Evolutionary conservation across 2,329 filamentous ascomycete genomes (phyloP), one percentile per base, ranked within the genome.

Genomic region (Waltergamsia citrina): DNA sequence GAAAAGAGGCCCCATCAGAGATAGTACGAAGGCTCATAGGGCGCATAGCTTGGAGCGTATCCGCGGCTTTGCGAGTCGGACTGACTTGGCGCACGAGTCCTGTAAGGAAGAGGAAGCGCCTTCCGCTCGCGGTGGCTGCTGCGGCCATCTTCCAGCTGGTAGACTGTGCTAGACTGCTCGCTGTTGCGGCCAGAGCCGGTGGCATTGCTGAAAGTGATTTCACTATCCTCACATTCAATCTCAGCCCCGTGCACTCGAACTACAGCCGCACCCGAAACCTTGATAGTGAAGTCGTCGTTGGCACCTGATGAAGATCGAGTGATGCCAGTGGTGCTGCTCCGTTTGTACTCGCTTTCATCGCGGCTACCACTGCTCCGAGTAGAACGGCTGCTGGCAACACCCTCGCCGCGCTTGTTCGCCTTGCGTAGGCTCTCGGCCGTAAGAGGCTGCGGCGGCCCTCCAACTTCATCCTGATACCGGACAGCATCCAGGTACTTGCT

Each of bases 341-440:
- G 69, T 42, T 66, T 67, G 51, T 69, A 77, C 36, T 78, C 75
- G 52, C 74, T 79, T 37, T 79, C 74, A 44, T 79, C 76, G 28
- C 64, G 73, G 48, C 75, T 79, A 16, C 53, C 66, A 41, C 65
- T 76, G 60, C 69, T 78, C 41, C 67, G 67, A 34, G 65, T 78
- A 25, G 69, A 76, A 17, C 65, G 65, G 47, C 68, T 74, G 57
- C 66, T 74, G 16, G 59, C 54, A 6, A 58, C 63, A 15, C 29
- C 18, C 38, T 59, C 64, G 41, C 57, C 63, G 35, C 48, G 52
- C 46, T 61, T 65, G 41, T 54, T 63, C 19, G 62, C 69, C 48
- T 63, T 71, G 42, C 62, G 67, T 18, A 81, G 58, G 10, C 61
- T 57, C 37, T 77, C 74, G 3, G 66, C 67, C 4, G 76, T 80